Conservation (phyloP, 139 green algal genomes). For the Marvania coccoides region DNA sequence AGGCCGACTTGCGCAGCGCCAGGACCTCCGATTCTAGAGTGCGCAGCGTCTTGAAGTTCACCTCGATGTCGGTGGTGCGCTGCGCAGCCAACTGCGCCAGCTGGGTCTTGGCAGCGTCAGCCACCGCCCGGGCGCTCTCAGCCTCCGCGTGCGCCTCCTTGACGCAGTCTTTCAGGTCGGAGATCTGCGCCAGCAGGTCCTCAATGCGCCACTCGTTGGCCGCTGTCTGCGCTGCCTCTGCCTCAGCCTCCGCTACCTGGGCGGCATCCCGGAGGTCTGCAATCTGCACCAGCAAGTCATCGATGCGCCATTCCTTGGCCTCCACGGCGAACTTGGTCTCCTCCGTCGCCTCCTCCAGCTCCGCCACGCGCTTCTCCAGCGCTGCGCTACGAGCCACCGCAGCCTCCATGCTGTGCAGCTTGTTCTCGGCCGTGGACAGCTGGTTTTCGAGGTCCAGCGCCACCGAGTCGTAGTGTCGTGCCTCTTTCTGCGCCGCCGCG, state of each 20-base stretch:
- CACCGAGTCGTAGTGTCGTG: not conserved
- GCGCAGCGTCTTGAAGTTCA: not conserved
- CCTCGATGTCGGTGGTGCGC: not conserved
- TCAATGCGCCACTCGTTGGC: conserved; percentile 6
- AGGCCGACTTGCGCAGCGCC: not conserved
- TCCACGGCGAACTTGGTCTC: conserved; percentile 4
- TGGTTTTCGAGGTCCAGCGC: conserved; percentile 17
- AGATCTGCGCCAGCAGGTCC: conserved; percentile 1
- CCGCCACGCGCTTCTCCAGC: not conserved
- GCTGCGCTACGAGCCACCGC: not conserved
- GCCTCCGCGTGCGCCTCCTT: not conserved
- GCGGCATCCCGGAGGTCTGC: not conserved
- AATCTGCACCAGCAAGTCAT: conserved; percentile 4
- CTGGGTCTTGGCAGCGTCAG: not conserved
- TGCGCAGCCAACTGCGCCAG: not conserved
- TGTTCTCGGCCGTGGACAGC: conserved; percentile 12
- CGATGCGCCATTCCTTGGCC: conserved; percentile 16
- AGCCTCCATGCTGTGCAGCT: not conserved
- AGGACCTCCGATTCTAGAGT: not conserved
- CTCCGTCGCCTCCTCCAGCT: not conserved
- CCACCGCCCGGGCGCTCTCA: not conserved
- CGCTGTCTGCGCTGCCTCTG: not conserved
- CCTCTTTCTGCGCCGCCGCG: not conserved
- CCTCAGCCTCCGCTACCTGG: not conserved
- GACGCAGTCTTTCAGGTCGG: not conserved